Evolutionary conservation across 805 yeast genomes (phyloP), one percentile per base, ranked within the genome.

Genomic region (Kodamaea neixiangensis): DNA sequence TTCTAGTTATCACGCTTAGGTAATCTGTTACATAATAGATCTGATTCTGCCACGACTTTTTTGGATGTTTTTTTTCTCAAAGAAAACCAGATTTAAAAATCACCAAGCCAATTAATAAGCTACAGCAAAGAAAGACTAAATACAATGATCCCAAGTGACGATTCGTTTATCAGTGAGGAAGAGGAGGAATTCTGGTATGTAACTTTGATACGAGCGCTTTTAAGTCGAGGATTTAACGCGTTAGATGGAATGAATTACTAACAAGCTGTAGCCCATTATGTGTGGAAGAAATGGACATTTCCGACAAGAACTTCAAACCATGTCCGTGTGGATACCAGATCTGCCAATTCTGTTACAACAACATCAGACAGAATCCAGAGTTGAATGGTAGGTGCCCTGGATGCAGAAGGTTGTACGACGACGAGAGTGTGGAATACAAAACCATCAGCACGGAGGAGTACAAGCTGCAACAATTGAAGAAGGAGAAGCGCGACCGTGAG

Each of bases 261-360:
- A 66, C 60, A 25, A 31, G 5, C 29, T 46, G 11, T 45, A 71
- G 97, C 72, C 99, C 99, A 50, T 81, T 94, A 56, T 94, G 99
- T 75, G 93, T 92, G 64, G 99, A 94, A 71, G 97, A 94, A 67
- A 86, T 94, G 91, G 99, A 94, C 69, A 84, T 93, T 44, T 87
- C 96, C 14, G 99, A 94, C 71, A 90, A 88, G 64, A 89, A 91
- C 73, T 94, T 94, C 78, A 90, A 87, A 68, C 99, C 99, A n/a
- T 94, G 99, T 76, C 98, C 98, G 0, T 94, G 99, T 74, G 99
- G 99, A 15, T 94, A 94, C 64, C 97, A 96, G 68, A 89, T 94
- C 52, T 94, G 99, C 69, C 98, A 93, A 77, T 94, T 94, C 66
- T 94, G 99, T 69, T 94, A 93, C 77, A 94, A 94, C 73, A 93